Base-by-base conservation (phyloP, 2,329 filamentous ascomycete genomes). In the Penicillium sp. region DNA sequence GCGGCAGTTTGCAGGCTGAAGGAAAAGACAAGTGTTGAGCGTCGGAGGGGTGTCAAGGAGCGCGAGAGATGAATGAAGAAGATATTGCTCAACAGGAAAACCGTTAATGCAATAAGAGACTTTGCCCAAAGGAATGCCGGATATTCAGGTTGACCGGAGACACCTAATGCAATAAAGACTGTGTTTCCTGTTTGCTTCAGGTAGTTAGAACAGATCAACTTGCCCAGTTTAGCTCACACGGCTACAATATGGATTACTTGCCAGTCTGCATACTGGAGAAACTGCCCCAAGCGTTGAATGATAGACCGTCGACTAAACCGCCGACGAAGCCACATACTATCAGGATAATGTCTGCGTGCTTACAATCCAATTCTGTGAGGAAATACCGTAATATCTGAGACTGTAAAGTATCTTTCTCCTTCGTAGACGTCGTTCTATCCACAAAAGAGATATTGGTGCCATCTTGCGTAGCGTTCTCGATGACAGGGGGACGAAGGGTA, bases 191-290 rank as follows among this genome's bases (percentile, higher is more conserved):
- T 16, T 35, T 10, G 38, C 5, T 2, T 4, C 13, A 19, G 19
- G 19, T 43, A 52, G 30, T 58, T 56, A 43, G 51, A 13, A 5
- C 8, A n/a, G 5, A 26, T 30, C 28, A 14, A 19, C 35, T 13
- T 4, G 33, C 1, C 1, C 25, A 13, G 33, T 13, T 35, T 35
- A 35, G 10, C 33, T 35, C 11, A 11, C 33, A 35, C 2, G 26
- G 25, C 14, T 8, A 14, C 5, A 40, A 19, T 40, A 14, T 14
- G 28, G 30, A 5, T 25, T 22, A 62, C 67, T 16, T 67, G 78
- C 77, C 77, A 57, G 77, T 78, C 62, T 79, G 77, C 76, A 79
- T 79, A 63, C 76, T 76, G 28, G 76, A 70, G 57, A 79, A 79
- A 65, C 74, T 78, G 3, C 73, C 76, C 77, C 77, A 79, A 53